phyloP scores from a whole-genome alignment of 2,329 filamentous ascomycete genomes.

The Aureobasidium lini region DNA sequence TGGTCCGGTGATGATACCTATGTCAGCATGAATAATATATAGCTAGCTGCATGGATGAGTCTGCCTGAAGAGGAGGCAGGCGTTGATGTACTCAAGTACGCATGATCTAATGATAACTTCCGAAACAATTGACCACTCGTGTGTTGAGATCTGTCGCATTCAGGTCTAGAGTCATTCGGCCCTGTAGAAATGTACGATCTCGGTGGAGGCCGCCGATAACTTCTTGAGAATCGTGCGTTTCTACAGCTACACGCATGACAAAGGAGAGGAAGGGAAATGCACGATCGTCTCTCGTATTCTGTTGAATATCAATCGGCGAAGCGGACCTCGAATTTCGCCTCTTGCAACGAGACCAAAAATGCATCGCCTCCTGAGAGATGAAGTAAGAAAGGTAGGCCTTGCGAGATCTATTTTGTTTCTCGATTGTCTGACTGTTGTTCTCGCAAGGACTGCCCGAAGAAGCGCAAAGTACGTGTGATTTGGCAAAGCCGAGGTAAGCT shows the following conservation, averaged over 20 bases:
- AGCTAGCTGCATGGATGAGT: not conserved
- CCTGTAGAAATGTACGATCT: no score
- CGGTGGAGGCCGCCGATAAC: no score
- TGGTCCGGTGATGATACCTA: not conserved
- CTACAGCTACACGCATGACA: no score
- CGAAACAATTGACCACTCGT: not conserved
- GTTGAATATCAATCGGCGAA: not conserved
- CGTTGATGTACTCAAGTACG: not conserved
- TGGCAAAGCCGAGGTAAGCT: not conserved
- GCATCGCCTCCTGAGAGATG: not conserved
- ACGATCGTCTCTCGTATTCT: not conserved
- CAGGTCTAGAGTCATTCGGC: no score
- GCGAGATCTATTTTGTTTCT: not conserved
- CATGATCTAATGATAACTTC: conserved; percentile 1
- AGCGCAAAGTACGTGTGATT: not conserved
- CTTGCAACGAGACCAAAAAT: not conserved
- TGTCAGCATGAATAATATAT: not conserved
- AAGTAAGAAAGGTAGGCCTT: not conserved
- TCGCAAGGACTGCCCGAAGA: conserved; percentile 5
- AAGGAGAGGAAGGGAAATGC: not conserved
- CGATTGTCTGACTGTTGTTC: not conserved
- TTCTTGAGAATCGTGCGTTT: no score
- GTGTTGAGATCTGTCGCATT: not conserved
- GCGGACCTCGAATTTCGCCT: not conserved
- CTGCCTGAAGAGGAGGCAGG: not conserved